Conservation (phyloP, 148 eudicot species). For the Talinum fruticosum region DNA sequence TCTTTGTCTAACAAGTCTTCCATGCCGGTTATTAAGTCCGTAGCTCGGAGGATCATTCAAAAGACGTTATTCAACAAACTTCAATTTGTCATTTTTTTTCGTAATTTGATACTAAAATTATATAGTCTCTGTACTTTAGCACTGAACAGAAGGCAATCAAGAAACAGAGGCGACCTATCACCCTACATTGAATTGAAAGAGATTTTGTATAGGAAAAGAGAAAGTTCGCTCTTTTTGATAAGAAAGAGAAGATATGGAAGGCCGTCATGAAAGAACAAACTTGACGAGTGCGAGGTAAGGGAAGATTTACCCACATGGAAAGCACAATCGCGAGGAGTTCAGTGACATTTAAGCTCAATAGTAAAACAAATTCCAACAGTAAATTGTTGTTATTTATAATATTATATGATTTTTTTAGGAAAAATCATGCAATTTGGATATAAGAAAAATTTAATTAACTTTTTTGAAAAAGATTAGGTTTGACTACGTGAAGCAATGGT, state of each 20-base stretch:
- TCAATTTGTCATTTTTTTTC: too few relatives aligned
- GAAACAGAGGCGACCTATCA: slow-evolving; percentile 35
- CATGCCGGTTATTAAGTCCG: too few relatives aligned
- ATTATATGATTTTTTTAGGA: neutral
- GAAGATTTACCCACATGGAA: slow-evolving; percentile 12
- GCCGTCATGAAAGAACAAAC: slow-evolving; percentile 25
- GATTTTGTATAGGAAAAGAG: slow-evolving; percentile 24
- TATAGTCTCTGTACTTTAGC: too few relatives aligned
- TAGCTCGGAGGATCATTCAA: too few relatives aligned
- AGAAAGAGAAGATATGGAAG: slow-evolving; percentile 12
- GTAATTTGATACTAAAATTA: too few relatives aligned
- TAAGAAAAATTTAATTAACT: neutral
- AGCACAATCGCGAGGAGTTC: neutral
- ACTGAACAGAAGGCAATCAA: slow-evolving; percentile 37
- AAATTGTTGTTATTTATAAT: neutral
- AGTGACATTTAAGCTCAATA: neutral
- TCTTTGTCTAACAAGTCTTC: too few relatives aligned
- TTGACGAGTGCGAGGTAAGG: slow-evolving; percentile 15
- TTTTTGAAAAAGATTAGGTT: too few relatives aligned
- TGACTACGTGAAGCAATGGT: neutral
- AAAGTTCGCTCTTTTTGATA: slow-evolving; percentile 28
- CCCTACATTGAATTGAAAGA: slow-evolving; percentile 13
- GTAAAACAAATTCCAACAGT: neutral
- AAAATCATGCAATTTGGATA: neutral
- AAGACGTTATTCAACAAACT: too few relatives aligned